A percentile compares a stretch with the other conserved stretches of the same genome.
Evolutionary conservation across 1,139 yeast genomes (phyloP).

Genomic region (Saccharomyces hybrid): DNA sequence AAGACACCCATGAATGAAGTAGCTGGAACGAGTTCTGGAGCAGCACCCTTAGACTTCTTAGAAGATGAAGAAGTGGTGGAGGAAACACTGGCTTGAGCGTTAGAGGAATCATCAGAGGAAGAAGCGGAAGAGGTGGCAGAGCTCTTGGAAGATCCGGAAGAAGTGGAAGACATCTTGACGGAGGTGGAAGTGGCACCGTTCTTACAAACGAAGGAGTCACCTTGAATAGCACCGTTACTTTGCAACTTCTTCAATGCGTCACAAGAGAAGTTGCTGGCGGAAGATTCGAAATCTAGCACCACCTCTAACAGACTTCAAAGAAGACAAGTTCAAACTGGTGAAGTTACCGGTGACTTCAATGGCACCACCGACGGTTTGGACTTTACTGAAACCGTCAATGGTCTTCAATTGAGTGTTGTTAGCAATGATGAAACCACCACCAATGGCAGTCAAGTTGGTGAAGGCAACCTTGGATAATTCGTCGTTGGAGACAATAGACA

Average conservation of each 20-base stretch:
- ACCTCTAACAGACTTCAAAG: constrained; percentile 76
- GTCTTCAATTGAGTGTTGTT: constrained; percentile 67
- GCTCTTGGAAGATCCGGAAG: constrained; percentile 26
- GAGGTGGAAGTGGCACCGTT: constrained; percentile 58
- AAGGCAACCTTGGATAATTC: constrained; percentile 64
- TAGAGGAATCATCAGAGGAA: constrained; percentile 17
- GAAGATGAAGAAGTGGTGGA: constrained; percentile 16
- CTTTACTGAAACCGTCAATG: constrained; percentile 66
- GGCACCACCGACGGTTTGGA: constrained; percentile 80
- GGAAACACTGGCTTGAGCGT: constrained; percentile 17
- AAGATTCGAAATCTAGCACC: constrained; percentile 78
- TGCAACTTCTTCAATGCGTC: constrained; percentile 59
- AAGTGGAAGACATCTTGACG: constrained; percentile 36
- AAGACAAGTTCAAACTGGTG: constrained; percentile 66
- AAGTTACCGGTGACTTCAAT: constrained; percentile 74
- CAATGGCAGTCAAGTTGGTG: constrained; percentile 59
- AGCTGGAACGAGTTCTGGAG: constrained; percentile 36
- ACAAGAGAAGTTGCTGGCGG: constrained; percentile 73
- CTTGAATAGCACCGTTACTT: constrained; percentile 73
- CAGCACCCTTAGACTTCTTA: constrained; percentile 25
- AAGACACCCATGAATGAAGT: constrained; percentile 45
- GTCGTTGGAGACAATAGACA: constrained; percentile 66
- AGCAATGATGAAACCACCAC: constrained; percentile 83
- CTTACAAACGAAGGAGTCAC: constrained; percentile 80
- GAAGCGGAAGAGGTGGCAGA: constrained; percentile 21